These are phyloP conservation scores for Poronia punctata DNA, from an alignment of 495 filamentous ascomycete species.

Conservation along the genomic window DNA sequence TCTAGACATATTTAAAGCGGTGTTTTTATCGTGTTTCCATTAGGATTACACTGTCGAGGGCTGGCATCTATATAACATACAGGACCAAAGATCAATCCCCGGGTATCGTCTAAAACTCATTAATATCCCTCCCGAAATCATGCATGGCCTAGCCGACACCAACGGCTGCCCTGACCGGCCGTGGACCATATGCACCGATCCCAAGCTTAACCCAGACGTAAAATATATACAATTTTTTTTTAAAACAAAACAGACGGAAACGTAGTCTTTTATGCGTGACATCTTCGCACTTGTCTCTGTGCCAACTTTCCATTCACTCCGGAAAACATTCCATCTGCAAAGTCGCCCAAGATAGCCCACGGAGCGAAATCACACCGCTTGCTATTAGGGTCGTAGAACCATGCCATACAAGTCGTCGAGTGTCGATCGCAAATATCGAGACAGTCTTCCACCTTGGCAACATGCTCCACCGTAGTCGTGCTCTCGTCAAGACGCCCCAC, in stretches of 20 bases:
- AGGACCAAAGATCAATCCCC: constrained; percentile 9
- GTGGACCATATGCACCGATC: no score
- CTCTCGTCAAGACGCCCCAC: constrained; percentile 31
- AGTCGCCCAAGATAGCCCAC: constrained; percentile 38
- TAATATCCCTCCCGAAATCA: no score
- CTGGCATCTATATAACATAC: constrained; percentile 8
- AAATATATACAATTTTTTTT: no score
- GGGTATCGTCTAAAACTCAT: constrained; percentile 14
- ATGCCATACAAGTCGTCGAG: constrained; percentile 30
- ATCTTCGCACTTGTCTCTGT: constrained; percentile 16
- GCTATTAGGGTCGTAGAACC: constrained; percentile 32
- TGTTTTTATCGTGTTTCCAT: constrained; percentile 5
- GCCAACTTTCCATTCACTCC: constrained; percentile 25
- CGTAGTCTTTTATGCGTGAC: no score
- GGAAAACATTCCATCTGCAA: constrained; percentile 24
- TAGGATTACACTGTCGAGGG: constrained; percentile 10
- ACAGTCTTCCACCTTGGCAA: constrained; percentile 25
- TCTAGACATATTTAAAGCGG: no score
- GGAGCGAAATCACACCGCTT: constrained; percentile 29
- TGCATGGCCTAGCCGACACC: no score
- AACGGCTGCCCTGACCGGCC: no score
- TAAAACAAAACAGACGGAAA: no score
- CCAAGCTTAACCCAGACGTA: no score
- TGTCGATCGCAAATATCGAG: constrained; percentile 24
- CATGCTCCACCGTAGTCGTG: constrained; percentile 21